Conservation (phyloP, 352 stramenopile genomes). For the Globisporangium takayamanum region DNA sequence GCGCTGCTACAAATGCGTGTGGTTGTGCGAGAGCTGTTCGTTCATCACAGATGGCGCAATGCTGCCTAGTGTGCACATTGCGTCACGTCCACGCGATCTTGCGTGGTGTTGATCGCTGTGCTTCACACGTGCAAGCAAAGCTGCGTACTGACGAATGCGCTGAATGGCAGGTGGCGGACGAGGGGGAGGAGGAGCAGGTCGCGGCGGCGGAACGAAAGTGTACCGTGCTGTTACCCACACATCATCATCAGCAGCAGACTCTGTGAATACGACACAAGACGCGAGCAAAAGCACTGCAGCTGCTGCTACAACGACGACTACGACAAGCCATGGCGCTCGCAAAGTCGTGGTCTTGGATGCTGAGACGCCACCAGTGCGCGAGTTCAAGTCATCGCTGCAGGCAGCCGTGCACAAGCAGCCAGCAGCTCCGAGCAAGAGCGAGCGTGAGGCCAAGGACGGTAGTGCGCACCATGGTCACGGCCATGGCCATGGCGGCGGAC, state of each 20-base stretch:
- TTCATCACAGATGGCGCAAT: background rate
- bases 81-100: too few species aligned
- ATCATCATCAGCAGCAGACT: background rate
- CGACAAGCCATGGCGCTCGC: background rate
- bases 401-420: conserved; percentile 18
- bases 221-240: conserved; percentile 11
- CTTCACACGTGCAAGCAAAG: background rate
- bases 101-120: background rate
- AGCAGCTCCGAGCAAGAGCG: conserved; percentile 5
- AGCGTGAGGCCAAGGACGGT: conserved; percentile 5
- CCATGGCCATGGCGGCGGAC: background rate
- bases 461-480: conserved; percentile 8
- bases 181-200: conserved; percentile 7
- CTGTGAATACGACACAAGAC: too few species aligned
- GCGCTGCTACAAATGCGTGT: too few species aligned
- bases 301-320: background rate
- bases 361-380: conserved; percentile 15
- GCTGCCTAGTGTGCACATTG: too few species aligned
- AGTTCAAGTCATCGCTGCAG: conserved; percentile 51
- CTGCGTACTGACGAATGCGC: background rate
- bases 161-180: conserved; percentile 11
- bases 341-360: conserved; percentile 11
- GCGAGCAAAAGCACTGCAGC: background rate
- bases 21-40: background rate
- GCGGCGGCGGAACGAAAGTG: conserved; percentile 2